These are phyloP conservation scores for Gossypium turneri DNA, from an alignment of 345 rosid genomes.

Conservation along the genomic window DNA sequence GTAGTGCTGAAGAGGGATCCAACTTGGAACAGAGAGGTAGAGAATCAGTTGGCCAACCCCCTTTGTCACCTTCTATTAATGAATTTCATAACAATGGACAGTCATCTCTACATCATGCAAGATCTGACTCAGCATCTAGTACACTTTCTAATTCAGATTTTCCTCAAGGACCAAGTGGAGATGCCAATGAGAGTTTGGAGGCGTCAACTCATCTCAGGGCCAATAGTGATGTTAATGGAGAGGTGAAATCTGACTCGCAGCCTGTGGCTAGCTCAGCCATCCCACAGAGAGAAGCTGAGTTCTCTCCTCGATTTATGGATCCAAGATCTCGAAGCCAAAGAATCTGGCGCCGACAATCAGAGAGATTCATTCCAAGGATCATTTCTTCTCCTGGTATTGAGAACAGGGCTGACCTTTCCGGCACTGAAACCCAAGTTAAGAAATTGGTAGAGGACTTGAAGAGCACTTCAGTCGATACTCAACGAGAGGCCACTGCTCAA, in stretches of 20 bases:
- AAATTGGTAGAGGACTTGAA: conserved; percentile 65
- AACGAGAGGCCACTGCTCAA: conserved; percentile 51
- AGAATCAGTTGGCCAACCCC: conserved; percentile 44
- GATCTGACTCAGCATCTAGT: conserved; percentile 58
- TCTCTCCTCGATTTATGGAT: conserved; percentile 51
- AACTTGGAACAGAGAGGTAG: conserved; percentile 43
- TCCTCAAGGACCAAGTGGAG: conserved; percentile 44
- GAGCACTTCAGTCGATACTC: conserved; percentile 50
- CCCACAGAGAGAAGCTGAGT: conserved; percentile 49
- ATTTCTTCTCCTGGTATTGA: conserved; percentile 58
- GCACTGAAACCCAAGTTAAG: conserved; percentile 59
- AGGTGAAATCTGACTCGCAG: conserved; percentile 50
- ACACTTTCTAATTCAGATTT: conserved; percentile 41
- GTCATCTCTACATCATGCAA: conserved; percentile 42
- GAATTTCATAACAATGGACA: conserved; percentile 47
- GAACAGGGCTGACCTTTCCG: conserved; percentile 70
- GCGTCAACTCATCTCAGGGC: conserved; percentile 49
- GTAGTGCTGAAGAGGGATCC: conserved; percentile 49
- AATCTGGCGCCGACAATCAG: conserved; percentile 71
- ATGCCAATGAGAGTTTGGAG: conserved; percentile 54
- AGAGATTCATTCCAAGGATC: conserved; percentile 65
- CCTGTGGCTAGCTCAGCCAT: conserved; percentile 36
- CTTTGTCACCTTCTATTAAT: conserved; percentile 48
- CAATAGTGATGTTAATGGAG: conserved; percentile 76
- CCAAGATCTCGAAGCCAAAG: conserved; percentile 55